Percentiles rank a stretch among this genome's conserved stretches.
These are phyloP conservation scores for Juncus inflexus DNA, from an alignment of 176 grass and related monocot species.

Conservation along the genomic window DNA sequence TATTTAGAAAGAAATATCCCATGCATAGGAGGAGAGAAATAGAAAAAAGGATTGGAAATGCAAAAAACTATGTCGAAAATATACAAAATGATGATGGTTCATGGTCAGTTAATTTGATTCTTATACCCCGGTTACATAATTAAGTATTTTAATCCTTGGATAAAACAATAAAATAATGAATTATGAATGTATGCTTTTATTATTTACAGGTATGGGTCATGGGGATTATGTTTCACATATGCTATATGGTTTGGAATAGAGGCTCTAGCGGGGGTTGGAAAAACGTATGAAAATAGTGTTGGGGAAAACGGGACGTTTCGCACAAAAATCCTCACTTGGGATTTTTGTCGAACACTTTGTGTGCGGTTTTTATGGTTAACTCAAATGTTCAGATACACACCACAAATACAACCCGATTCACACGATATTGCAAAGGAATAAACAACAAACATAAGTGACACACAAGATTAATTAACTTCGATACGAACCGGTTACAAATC, in stretches of 20 bases:
- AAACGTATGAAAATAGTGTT: slow-evolving; percentile 39
- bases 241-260: slow-evolving; percentile 63
- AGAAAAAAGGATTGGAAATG: slow-evolving; percentile 44
- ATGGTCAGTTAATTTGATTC: slow-evolving; percentile 34
- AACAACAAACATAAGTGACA: too few species aligned
- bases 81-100: slow-evolving; percentile 66
- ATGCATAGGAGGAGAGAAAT: slow-evolving; percentile 46
- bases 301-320: too few species aligned
- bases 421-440: too few species aligned
- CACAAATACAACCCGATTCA: too few species aligned
- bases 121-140: neutral
- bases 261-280: slow-evolving; percentile 42
- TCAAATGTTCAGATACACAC: too few species aligned
- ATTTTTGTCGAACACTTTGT: too few species aligned
- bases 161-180: neutral
- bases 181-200: neutral
- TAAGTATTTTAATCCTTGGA: neutral
- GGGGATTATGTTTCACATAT: slow-evolving; percentile 70
- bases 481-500: too few species aligned
- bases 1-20: slow-evolving; percentile 49
- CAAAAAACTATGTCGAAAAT: slow-evolving; percentile 46
- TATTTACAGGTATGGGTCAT: slow-evolving; percentile 53
- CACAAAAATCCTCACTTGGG: too few species aligned
- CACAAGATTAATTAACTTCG: too few species aligned
- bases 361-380: too few species aligned